These are phyloP conservation scores for Termitomyces sp. DNA, from an alignment of 768 basidiomycete species.

Conservation along the genomic window DNA sequence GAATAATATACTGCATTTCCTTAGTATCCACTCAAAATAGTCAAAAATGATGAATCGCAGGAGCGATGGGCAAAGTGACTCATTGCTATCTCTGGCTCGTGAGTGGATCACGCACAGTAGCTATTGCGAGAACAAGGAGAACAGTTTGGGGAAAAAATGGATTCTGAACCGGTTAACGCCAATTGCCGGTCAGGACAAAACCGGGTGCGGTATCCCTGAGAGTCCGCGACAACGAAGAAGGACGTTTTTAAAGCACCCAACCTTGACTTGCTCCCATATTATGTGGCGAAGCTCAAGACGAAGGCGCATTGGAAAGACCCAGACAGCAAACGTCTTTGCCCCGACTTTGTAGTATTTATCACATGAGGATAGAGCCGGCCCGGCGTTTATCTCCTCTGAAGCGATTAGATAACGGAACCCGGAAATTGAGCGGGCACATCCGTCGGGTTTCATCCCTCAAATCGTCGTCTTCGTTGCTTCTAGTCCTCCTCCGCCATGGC, in stretches of 20 bases:
- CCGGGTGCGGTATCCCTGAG: neutral
- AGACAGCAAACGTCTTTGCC: neutral
- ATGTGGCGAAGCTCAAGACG: no score
- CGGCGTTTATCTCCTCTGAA: neutral
- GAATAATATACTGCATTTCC: no score
- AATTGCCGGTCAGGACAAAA: neutral
- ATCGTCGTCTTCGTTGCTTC: conserved; percentile 3
- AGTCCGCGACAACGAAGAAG: neutral
- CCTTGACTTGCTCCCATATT: no score
- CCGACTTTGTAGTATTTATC: neutral
- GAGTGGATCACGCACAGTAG: no score
- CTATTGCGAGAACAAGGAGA: no score
- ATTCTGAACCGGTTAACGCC: neutral
- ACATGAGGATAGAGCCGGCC: conserved; percentile 6
- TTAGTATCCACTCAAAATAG: no score
- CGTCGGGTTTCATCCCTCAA: conserved; percentile 11
- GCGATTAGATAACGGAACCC: conserved; percentile 3
- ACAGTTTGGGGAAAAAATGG: neutral
- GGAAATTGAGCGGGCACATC: conserved; percentile 14
- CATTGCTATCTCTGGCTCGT: no score
- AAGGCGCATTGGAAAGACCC: no score
- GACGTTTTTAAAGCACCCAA: no score
- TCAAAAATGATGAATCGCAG: no score
- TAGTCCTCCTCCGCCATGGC: conserved; percentile 32
- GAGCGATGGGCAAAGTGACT: no score